Percentiles rank a stretch among this genome's conserved stretches.
These are phyloP conservation scores for Apophysomyces sp. DNA, from an alignment of 371 early-diverging fungal genomes.

Conservation along the genomic window DNA sequence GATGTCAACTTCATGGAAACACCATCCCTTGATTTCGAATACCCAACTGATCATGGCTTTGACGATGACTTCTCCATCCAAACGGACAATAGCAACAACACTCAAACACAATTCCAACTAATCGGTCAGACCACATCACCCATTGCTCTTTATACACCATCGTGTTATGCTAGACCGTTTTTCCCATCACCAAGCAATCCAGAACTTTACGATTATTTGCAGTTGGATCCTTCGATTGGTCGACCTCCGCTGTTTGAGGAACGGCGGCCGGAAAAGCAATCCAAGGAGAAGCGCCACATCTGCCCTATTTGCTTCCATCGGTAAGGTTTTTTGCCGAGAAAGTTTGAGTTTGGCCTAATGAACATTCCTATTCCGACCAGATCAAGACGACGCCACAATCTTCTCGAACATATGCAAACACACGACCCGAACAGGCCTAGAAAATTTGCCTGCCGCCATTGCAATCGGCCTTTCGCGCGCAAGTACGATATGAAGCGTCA, in stretches of 20 bases:
- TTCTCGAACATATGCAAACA: constrained; percentile 32
- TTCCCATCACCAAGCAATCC: not conserved
- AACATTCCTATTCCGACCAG: constrained; percentile 7
- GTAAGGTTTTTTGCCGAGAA: constrained; percentile 13
- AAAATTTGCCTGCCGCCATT: constrained; percentile 18
- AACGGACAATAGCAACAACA: not conserved
- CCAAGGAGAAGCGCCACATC: constrained; percentile 22
- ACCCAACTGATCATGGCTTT: not conserved
- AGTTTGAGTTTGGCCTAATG: not conserved
- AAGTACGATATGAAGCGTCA: constrained; percentile 38
- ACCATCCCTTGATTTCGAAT: not conserved
- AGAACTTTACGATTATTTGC: not conserved
- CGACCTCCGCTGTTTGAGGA: not conserved
- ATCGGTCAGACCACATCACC: not conserved
- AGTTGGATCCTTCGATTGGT: not conserved
- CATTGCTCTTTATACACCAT: not conserved
- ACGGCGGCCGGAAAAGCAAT: not conserved
- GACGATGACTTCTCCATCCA: not conserved
- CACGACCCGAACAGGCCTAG: constrained; percentile 31
- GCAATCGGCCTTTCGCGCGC: constrained; percentile 27
- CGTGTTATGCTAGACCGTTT: not conserved
- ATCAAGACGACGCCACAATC: constrained; percentile 34
- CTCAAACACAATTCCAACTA: not conserved
- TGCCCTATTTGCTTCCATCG: constrained; percentile 29
- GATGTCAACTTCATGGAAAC: not conserved